A percentile compares a stretch with the other conserved stretches of the same genome.
Evolutionary conservation across 1,284 basidiomycete genomes (phyloP).

Genomic region (Laetiporus sulphureus): DNA sequence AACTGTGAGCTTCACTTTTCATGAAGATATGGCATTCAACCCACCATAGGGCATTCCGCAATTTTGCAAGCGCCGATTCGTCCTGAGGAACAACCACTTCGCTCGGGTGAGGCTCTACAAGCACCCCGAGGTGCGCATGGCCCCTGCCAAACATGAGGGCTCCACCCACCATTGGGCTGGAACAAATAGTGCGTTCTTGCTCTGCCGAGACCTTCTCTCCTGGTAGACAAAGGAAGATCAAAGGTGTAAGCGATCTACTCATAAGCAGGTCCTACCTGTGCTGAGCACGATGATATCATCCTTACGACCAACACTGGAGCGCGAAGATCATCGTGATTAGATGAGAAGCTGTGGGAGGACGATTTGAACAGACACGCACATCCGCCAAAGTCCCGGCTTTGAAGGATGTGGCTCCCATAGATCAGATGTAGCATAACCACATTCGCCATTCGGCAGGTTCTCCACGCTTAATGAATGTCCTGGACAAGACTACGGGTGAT

Average conservation of each 20-base stretch:
- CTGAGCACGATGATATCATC: constrained; percentile 18
- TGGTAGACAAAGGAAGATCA: background rate
- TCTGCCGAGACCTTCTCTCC: constrained; percentile 21
- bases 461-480: constrained; percentile 16
- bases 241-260: no score
- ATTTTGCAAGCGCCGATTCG: constrained; percentile 15
- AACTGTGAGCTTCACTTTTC: no score
- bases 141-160: constrained; percentile 34
- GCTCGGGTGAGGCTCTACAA: constrained; percentile 26
- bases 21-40: constrained; percentile 2
- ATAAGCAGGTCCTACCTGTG: constrained; percentile 8
- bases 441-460: constrained; percentile 17
- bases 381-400: constrained; percentile 31
- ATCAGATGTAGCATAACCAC: constrained; percentile 28
- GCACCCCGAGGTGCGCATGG: constrained; percentile 29
- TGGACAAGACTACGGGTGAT: constrained; percentile 11
- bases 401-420: constrained; percentile 35
- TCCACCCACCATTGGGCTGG: constrained; percentile 23
- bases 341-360: background rate
- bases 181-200: constrained; percentile 23
- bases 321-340: background rate
- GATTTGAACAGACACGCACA: constrained; percentile 20
- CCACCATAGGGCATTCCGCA: constrained; percentile 29
- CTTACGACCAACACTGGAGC: constrained; percentile 14
- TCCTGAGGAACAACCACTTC: constrained; percentile 19